Evolutionary conservation across 2,329 filamentous ascomycete species (phyloP).

Genomic region (Ampelomyces quisqualis): DNA sequence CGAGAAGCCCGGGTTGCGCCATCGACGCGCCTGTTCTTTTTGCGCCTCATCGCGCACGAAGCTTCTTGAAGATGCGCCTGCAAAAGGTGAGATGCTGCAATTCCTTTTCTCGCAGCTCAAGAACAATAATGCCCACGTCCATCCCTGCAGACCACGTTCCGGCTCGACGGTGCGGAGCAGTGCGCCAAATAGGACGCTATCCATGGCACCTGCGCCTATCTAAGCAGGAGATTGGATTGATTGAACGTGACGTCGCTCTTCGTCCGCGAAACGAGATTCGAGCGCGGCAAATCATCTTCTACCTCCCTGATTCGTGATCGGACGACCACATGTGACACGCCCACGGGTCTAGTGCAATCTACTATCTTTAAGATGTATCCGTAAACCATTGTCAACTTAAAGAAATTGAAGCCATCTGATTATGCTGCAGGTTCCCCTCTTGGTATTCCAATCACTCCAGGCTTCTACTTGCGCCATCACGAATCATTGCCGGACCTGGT

Average conservation of each 20-base stretch:
- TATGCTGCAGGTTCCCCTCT: too few relatives aligned
- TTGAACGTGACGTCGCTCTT: slow-evolving; percentile 11
- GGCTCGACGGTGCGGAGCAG: too few relatives aligned
- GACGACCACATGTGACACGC: too few relatives aligned
- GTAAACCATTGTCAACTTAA: too few relatives aligned
- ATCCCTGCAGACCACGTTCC: not conserved
- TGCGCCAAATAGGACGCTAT: too few relatives aligned
- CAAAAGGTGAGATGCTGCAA: slow-evolving; percentile 6
- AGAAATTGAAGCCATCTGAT: too few relatives aligned
- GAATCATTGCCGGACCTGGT: too few relatives aligned
- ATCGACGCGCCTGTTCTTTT: slow-evolving; percentile 7
- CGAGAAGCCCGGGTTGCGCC: slow-evolving; percentile 10
- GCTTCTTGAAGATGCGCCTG: slow-evolving; percentile 1
- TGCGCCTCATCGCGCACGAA: slow-evolving; percentile 1
- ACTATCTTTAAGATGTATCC: too few relatives aligned
- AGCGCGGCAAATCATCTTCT: not conserved
- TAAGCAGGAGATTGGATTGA: slow-evolving; percentile 6
- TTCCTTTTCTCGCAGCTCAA: not conserved
- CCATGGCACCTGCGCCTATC: slow-evolving; percentile 2
- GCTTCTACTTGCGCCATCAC: too few relatives aligned
- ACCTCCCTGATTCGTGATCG: not conserved
- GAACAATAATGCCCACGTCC: not conserved
- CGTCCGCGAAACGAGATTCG: slow-evolving; percentile 3
- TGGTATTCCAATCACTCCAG: too few relatives aligned
- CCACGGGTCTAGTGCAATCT: too few relatives aligned